phyloP scores from a whole-genome alignment of 2,329 filamentous ascomycete species.

The Penicillium occitanis region DNA sequence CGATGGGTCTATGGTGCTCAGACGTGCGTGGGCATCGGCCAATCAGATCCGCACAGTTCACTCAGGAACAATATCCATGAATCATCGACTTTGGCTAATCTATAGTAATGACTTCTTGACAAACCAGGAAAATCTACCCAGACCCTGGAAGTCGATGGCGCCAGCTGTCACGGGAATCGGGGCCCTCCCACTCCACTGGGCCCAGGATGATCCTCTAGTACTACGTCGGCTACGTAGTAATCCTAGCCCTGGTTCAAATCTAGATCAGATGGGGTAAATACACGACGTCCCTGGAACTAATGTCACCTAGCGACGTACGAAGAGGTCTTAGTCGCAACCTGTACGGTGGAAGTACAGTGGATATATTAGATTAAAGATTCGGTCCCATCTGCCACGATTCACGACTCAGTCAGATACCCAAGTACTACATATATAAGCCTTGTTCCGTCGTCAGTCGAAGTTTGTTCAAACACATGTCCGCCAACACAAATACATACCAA shows the following conservation, averaged over 20 bases:
- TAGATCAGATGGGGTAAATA: slow-evolving; percentile 12
- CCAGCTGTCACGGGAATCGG: neutral
- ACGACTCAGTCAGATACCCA: neutral
- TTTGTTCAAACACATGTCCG: neutral
- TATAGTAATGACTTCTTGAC: neutral
- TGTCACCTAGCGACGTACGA: neutral
- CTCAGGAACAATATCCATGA: neutral
- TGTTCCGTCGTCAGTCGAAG: neutral
- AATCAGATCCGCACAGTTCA: neutral
- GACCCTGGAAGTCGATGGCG: neutral
- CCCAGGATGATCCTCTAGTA: neutral
- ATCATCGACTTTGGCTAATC: neutral
- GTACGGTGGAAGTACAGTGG: neutral
- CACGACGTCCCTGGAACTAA: neutral
- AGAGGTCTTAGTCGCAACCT: neutral
- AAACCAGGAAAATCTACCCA: neutral
- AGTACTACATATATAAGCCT: neutral
- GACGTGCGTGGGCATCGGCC: neutral
- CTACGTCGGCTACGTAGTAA: too few relatives aligned
- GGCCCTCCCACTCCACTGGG: slow-evolving; percentile 3
- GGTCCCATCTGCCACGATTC: neutral
- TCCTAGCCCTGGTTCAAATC: slow-evolving; percentile 2
- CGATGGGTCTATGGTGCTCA: neutral
- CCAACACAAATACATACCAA: neutral
- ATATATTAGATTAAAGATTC: neutral